Conservation (phyloP, 2,329 filamentous ascomycete genomes). For the Bipolaris oryzae region DNA sequence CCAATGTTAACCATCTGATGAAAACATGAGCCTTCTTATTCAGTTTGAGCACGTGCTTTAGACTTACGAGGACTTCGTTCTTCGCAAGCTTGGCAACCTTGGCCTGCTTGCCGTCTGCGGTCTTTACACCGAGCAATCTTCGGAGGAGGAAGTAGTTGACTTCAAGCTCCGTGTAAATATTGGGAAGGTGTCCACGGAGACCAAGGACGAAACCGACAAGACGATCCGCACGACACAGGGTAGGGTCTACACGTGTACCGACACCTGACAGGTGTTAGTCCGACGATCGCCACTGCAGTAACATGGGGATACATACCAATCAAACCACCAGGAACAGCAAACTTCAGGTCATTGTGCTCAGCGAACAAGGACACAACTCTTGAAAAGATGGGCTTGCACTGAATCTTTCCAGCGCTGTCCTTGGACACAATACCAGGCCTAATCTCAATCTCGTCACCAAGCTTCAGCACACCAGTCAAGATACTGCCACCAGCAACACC, state of each 20-base stretch:
- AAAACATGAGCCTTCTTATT: constrained; percentile 18
- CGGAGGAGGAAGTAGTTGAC: constrained; percentile 97
- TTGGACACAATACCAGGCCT: constrained; percentile 97
- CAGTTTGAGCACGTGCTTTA: background rate
- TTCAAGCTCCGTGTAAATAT: constrained; percentile 98
- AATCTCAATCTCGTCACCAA: constrained; percentile 98
- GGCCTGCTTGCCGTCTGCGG: constrained; percentile 96
- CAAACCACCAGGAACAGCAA: constrained; percentile 94
- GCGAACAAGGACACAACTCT: constrained; percentile 94
- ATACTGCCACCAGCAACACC: constrained; percentile 98
- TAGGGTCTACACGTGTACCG: constrained; percentile 95
- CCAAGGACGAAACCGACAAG: constrained; percentile 97
- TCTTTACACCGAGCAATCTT: constrained; percentile 93
- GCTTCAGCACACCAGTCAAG: constrained; percentile 92
- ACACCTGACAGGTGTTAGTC: constrained; percentile 64
- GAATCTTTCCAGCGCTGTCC: constrained; percentile 89
- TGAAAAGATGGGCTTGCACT: constrained; percentile 97
- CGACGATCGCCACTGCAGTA: background rate
- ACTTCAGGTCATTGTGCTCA: constrained; percentile 97
- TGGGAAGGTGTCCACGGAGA: constrained; percentile 88
- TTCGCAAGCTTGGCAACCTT: constrained; percentile 98
- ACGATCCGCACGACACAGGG: constrained; percentile 97
- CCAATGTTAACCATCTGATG: constrained; percentile 94
- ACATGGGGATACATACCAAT: constrained; percentile 62
- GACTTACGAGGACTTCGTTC: constrained; percentile 81